A percentile compares a stretch with the other conserved stretches of the same genome.
Conservation (phyloP, 495 filamentous ascomycete species). For the Penicillium steckii region DNA sequence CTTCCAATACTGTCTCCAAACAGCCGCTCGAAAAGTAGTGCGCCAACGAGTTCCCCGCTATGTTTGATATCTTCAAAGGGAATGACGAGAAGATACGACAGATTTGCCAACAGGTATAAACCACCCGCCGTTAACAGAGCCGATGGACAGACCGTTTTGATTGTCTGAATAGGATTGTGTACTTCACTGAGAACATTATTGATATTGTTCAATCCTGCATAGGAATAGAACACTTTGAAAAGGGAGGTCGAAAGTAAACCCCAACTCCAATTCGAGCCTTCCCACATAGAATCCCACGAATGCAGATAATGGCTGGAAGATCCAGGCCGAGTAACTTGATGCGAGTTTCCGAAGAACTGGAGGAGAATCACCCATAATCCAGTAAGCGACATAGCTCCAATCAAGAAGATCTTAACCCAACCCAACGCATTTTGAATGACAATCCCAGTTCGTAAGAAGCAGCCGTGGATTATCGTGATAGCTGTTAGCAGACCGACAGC, state of each 20-base stretch:
- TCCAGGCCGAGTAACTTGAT: not conserved
- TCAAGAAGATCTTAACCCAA: conserved; percentile 48
- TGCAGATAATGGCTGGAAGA: not conserved
- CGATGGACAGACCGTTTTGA: conserved; percentile 61
- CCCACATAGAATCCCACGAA: conserved; percentile 39
- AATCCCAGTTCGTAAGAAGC: conserved; percentile 38
- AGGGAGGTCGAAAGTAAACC: conserved; percentile 58
- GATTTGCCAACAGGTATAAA: conserved; percentile 67
- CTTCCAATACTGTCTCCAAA: conserved; percentile 60
- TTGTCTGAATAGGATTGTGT: conserved; percentile 62
- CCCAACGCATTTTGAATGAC: conserved; percentile 46
- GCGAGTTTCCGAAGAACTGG: conserved; percentile 21
- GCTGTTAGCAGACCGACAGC: conserved; percentile 35
- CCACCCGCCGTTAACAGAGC: conserved; percentile 60
- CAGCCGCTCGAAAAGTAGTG: conserved; percentile 64
- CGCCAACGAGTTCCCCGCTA: conserved; percentile 66
- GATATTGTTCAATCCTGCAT: conserved; percentile 63
- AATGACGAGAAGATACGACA: conserved; percentile 68
- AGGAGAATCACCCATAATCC: conserved; percentile 43
- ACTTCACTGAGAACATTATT: conserved; percentile 81
- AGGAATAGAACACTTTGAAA: conserved; percentile 75
- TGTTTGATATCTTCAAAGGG: conserved; percentile 66
- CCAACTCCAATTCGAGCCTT: conserved; percentile 49
- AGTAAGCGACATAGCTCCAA: conserved; percentile 44
- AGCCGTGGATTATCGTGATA: conserved; percentile 40